Conservation (phyloP, 2,329 filamentous ascomycete genomes). For the Diaporthe aspalathi region DNA sequence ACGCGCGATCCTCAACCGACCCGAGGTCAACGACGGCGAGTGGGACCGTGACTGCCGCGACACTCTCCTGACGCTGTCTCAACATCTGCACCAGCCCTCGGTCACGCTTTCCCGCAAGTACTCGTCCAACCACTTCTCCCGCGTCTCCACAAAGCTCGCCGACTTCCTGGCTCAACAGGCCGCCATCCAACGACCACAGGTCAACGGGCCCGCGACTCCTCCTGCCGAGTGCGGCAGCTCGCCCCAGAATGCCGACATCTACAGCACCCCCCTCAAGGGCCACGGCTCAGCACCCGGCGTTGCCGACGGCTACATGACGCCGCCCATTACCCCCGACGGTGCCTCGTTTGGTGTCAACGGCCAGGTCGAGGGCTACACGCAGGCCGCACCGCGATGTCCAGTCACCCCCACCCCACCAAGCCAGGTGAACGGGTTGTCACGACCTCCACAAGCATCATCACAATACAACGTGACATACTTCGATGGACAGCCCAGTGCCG, state of each 20-base stretch:
- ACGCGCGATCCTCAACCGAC: slow-evolving; percentile 83
- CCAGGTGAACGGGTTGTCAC: slow-evolving; percentile 50
- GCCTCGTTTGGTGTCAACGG: slow-evolving; percentile 62
- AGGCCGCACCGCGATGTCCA: slow-evolving; percentile 66
- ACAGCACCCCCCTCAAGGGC: slow-evolving; percentile 83
- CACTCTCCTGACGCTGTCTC: slow-evolving; percentile 70
- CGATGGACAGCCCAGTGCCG: slow-evolving; percentile 53
- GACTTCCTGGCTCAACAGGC: slow-evolving; percentile 71
- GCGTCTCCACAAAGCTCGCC: slow-evolving; percentile 65
- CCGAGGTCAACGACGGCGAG: slow-evolving; percentile 79
- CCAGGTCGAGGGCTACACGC: slow-evolving; percentile 59
- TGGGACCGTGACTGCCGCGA: slow-evolving; percentile 81
- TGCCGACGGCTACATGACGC: slow-evolving; percentile 83
- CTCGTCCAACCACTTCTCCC: slow-evolving; percentile 63
- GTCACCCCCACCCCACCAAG: slow-evolving; percentile 70
- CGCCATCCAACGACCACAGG: slow-evolving; percentile 62
- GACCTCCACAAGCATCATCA: slow-evolving; percentile 56
- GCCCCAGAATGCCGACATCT: slow-evolving; percentile 69
- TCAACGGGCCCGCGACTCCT: slow-evolving; percentile 67
- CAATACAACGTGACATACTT: slow-evolving; percentile 58
- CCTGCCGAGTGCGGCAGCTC: slow-evolving; percentile 62
- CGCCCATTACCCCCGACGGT: slow-evolving; percentile 85
- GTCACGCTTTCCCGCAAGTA: slow-evolving; percentile 70
- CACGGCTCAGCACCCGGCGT: slow-evolving; percentile 71
- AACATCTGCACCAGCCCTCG: slow-evolving; percentile 69